Evolutionary conservation across 768 basidiomycete genomes (phyloP), one percentile per base, ranked within the genome.

Genomic region (Macrolepiota dolichaula): DNA sequence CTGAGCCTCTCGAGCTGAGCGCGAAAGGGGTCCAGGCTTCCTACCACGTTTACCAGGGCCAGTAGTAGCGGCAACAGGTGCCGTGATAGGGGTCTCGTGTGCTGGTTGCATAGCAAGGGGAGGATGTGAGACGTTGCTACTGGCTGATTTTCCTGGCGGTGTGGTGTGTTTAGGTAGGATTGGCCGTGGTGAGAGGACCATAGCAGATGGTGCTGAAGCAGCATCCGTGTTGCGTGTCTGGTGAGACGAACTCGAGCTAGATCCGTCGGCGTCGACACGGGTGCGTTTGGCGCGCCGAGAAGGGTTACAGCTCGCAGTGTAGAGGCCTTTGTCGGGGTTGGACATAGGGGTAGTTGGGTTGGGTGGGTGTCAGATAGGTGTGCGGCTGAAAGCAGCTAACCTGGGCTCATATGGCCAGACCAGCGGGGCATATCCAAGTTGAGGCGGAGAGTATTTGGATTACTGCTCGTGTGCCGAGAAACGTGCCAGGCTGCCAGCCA

Each of bases 1-100:
- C 73, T 93, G 87, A 1, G 88, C 84, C 74, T 96, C 94, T 51
- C 95, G 81, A 32, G 90, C 90, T 13, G 83, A 82, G 62, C 91
- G 88, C 17, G 89, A 89, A 50, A 91, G 73, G 9, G 84, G 80
- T 9, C 86, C 87, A 0, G 91, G 88, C 68, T 89, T 91, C 54
- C 91, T 85, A 2, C 90, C 88, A 22, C 89, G 85, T 70, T 85
- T 89, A 10, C 80, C 71, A 25, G 75, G 72, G 4, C 69, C 51
- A n/a, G 24, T 52, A 7, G 51, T 15, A 24, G 68, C 62, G 51
- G 65, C 61, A 12, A 59, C 50, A 9, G 27, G 55, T n/a, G 49
- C 36, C 6, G 51, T 38, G 9, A 47, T 35, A 6, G 60, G 25
- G 15, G 27, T 12, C 32, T 32, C 53, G 38, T 53, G 15, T 19